Percentiles rank a stretch among this genome's conserved stretches.
Conservation (phyloP, 1,284 basidiomycete species). For the Cryptococcus amylolentus region DNA sequence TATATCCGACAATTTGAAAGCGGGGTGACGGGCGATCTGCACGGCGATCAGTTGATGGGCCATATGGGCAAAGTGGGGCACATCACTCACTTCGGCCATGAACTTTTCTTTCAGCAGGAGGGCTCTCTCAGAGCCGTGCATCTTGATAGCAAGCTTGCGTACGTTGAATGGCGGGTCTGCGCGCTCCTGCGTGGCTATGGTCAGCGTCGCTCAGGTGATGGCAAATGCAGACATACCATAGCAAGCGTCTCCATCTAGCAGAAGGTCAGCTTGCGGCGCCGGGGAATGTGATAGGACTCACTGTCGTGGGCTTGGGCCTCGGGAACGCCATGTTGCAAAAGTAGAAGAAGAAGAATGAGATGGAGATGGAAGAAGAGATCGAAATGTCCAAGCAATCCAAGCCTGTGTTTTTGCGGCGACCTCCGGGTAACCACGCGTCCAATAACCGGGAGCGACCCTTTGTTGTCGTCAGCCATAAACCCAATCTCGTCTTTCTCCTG, state of each 20-base stretch:
- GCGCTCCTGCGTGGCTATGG: slow-evolving; percentile 43
- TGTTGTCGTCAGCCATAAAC: no score
- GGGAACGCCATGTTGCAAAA: slow-evolving; percentile 43
- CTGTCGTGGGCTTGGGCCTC: slow-evolving; percentile 47
- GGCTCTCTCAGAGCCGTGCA: slow-evolving; percentile 48
- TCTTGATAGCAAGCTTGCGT: slow-evolving; percentile 46
- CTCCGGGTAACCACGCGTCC: no score
- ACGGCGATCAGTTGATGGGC: background rate
- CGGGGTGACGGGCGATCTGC: slow-evolving; percentile 53
- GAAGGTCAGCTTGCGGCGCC: slow-evolving; percentile 3
- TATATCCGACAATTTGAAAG: slow-evolving; percentile 56
- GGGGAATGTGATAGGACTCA: slow-evolving; percentile 17
- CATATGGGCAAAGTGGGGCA: background rate
- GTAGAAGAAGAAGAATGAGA: no score
- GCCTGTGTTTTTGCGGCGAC: no score
- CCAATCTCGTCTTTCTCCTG: no score
- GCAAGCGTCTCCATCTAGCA: slow-evolving; percentile 47
- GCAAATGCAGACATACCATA: slow-evolving; percentile 29
- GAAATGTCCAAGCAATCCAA: no score
- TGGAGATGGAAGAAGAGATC: no score
- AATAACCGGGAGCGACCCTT: no score
- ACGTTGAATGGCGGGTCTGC: slow-evolving; percentile 54
- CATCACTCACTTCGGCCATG: slow-evolving; percentile 52
- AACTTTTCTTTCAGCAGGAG: slow-evolving; percentile 51
- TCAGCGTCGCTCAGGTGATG: background rate